phyloP scores from a whole-genome alignment of 768 basidiomycete species.

The Suillus luteus region DNA sequence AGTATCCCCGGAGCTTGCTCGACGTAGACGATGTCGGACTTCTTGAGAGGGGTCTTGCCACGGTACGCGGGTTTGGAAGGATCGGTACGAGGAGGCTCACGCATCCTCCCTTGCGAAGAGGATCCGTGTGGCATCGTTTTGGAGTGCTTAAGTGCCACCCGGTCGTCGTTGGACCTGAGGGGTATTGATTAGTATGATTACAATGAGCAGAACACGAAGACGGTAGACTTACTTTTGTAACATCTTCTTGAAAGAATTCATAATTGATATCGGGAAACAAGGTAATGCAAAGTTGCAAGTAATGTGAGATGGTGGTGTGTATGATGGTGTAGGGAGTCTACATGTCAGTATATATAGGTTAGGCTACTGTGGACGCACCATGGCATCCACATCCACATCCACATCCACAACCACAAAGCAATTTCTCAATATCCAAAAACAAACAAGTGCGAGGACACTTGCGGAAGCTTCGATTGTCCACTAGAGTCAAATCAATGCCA shows the following conservation, averaged over 20 bases:
- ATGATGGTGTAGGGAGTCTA: neutral
- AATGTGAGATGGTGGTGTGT: neutral
- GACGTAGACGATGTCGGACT: conserved; percentile 13
- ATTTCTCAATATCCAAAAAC: neutral
- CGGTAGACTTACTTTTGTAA: conserved; percentile 14
- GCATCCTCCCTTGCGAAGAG: conserved; percentile 10
- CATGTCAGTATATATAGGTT: neutral
- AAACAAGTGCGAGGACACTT: neutral
- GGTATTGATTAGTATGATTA: neutral
- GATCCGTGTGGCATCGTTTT: conserved; percentile 16
- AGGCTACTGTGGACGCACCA: conserved; percentile 4
- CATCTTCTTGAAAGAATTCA: neutral
- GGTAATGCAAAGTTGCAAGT: neutral
- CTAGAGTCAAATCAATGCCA: neutral
- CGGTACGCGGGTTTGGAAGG: conserved; percentile 12
- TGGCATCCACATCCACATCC: neutral
- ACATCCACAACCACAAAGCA: neutral
- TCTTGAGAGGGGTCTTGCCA: conserved; percentile 17
- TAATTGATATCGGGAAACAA: neutral
- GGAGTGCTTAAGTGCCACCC: conserved; percentile 13
- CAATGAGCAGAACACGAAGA: neutral
- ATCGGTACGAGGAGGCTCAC: neutral
- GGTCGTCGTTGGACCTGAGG: conserved; percentile 12
- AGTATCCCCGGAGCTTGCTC: conserved; percentile 11
- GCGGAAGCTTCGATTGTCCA: neutral